phyloP scores from a whole-genome alignment of 2,329 filamentous ascomycete genomes.

The Amesomyces nigricolor region DNA sequence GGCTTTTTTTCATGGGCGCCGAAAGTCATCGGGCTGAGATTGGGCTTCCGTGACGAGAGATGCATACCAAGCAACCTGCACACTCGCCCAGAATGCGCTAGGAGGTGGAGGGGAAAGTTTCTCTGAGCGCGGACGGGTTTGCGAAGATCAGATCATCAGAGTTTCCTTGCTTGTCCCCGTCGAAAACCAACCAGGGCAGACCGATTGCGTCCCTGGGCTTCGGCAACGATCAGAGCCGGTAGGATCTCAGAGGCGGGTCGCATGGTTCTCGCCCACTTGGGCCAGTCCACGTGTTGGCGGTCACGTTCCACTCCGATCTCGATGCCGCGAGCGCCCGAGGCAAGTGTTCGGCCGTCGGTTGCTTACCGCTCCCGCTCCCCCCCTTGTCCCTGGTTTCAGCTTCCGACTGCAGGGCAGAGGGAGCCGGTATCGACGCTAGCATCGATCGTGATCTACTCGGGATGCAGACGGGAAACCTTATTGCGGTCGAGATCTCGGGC shows the following conservation, averaged over 20 bases:
- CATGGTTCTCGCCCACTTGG: slow-evolving; percentile 18
- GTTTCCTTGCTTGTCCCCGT: background rate
- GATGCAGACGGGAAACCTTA: background rate
- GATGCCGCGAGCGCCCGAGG: slow-evolving; percentile 15
- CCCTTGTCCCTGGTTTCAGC: background rate
- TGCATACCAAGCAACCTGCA: slow-evolving; percentile 7
- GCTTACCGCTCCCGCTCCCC: slow-evolving; percentile 13
- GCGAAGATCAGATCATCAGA: background rate
- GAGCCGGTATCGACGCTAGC: background rate
- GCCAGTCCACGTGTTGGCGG: slow-evolving; percentile 23
- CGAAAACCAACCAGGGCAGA: background rate
- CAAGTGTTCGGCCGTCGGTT: slow-evolving; percentile 2
- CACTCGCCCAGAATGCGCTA: background rate
- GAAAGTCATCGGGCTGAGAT: slow-evolving; percentile 13
- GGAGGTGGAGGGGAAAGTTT: background rate
- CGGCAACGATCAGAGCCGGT: slow-evolving; percentile 9
- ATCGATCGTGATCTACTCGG: slow-evolving; percentile 1
- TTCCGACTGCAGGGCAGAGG: slow-evolving; percentile 1
- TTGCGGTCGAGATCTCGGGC: too few species aligned
- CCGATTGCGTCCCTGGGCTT: background rate
- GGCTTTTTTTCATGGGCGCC: slow-evolving; percentile 2
- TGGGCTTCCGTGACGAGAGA: slow-evolving; percentile 8
- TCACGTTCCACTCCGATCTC: slow-evolving; percentile 16
- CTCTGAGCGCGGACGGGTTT: too few species aligned
- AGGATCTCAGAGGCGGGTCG: slow-evolving; percentile 13